Conservation (phyloP, 768 basidiomycete genomes). For the Mycena galericulata region DNA sequence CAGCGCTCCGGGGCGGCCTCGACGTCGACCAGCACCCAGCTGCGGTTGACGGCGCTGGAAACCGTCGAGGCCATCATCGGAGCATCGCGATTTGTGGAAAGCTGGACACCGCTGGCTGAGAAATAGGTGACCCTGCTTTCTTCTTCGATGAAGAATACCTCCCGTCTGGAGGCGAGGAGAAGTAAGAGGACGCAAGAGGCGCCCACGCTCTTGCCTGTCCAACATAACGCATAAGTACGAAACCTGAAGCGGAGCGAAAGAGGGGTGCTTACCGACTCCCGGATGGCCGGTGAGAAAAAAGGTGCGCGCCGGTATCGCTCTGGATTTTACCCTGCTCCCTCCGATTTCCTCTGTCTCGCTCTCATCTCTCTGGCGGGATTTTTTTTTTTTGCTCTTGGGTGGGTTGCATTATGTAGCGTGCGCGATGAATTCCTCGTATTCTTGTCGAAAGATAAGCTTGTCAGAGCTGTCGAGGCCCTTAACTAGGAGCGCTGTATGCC, state of each 20-base stretch:
- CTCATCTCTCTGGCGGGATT: too few species aligned
- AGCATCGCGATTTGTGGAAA: too few species aligned
- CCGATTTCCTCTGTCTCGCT: too few species aligned
- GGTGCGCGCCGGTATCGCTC: neutral
- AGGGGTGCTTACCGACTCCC: neutral
- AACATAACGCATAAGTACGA: constrained; percentile 8
- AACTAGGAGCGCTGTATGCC: neutral
- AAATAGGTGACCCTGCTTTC: neutral
- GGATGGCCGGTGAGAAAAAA: constrained; percentile 21
- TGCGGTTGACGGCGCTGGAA: neutral
- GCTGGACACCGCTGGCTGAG: constrained; percentile 13
- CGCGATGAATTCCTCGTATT: constrained; percentile 5
- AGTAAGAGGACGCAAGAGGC: neutral
- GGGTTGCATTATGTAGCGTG: too few species aligned
- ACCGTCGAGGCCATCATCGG: neutral
- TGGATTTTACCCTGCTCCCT: too few species aligned
- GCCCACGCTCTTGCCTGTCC: constrained; percentile 19
- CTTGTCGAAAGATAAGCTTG: neutral
- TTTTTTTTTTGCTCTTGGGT: too few species aligned
- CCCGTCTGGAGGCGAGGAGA: constrained; percentile 2
- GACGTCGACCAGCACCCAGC: constrained; percentile 21
- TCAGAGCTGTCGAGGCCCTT: neutral
- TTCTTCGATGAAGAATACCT: constrained; percentile 2
- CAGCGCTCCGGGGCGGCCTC: constrained; percentile 1
- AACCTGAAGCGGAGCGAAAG: neutral